Evolutionary conservation across 2,329 filamentous ascomycete species (phyloP).

Genomic region (Trichothecium roseum): DNA sequence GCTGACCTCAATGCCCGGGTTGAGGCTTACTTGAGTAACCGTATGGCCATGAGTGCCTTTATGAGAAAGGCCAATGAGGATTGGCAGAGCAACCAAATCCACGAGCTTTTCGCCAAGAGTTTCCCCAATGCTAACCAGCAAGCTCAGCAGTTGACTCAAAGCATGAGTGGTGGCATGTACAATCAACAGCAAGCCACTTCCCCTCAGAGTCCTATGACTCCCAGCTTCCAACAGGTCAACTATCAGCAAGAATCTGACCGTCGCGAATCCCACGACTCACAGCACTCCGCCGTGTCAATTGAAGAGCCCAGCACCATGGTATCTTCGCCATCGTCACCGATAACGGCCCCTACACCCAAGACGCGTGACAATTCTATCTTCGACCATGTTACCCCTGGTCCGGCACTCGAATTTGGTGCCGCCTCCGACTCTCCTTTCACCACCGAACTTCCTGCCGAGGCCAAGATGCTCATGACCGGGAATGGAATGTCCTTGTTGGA

Average conservation of each 20-base stretch:
- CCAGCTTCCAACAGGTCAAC: conserved; percentile 14
- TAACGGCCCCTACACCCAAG: conserved; percentile 6
- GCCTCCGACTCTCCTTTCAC: conserved; percentile 26
- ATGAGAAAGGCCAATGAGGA: conserved; percentile 23
- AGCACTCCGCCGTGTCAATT: conserved; percentile 4
- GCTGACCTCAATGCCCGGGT: conserved; percentile 52
- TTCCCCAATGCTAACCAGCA: conserved; percentile 28
- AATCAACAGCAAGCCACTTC: background rate
- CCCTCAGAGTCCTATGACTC: conserved; percentile 8
- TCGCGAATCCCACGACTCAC: conserved; percentile 8
- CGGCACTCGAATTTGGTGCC: conserved; percentile 10
- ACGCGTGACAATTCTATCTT: conserved; percentile 11
- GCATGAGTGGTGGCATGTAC: conserved; percentile 1
- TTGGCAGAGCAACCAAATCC: conserved; percentile 34
- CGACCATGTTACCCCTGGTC: conserved; percentile 7
- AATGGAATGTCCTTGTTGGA: no score
- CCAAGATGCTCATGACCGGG: conserved; percentile 27
- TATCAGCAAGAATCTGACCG: conserved; percentile 9
- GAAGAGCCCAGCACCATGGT: conserved; percentile 1
- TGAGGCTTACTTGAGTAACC: conserved; percentile 34
- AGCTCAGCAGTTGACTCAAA: conserved; percentile 4
- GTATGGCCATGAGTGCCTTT: conserved; percentile 30
- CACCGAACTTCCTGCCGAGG: conserved; percentile 28
- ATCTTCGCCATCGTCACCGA: background rate
- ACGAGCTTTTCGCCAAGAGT: conserved; percentile 33